These are phyloP conservation scores for Bipolaris gigantea DNA, from an alignment of 2,329 filamentous ascomycete genomes.

Conservation along the genomic window DNA sequence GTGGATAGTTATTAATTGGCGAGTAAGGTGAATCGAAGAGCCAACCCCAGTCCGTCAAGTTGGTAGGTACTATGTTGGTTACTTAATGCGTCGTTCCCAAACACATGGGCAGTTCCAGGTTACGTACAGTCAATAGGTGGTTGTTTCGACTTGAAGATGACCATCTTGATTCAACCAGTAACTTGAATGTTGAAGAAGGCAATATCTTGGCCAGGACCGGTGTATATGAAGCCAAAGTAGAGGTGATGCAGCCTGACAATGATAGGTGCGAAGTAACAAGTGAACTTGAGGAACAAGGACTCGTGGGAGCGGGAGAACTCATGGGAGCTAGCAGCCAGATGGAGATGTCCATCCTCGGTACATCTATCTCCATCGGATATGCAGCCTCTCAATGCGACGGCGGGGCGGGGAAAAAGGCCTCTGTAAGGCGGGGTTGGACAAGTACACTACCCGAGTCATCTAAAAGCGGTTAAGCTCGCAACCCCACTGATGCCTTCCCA, in stretches of 20 bases:
- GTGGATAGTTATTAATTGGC: conserved; percentile 48
- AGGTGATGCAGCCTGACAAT: background rate
- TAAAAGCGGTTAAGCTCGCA: conserved; percentile 17
- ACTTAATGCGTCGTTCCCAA: background rate
- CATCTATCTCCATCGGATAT: conserved; percentile 25
- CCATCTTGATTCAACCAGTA: conserved; percentile 30
- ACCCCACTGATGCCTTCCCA: background rate
- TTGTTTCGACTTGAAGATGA: conserved; percentile 49
- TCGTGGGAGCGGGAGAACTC: background rate
- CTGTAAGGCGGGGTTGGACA: conserved; percentile 25
- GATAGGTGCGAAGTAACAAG: background rate
- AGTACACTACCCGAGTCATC: conserved; percentile 10
- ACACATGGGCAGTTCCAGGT: background rate
- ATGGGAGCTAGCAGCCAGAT: background rate
- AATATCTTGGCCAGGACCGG: background rate
- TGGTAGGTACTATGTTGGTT: conserved; percentile 51
- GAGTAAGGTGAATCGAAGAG: conserved; percentile 61
- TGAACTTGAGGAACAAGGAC: background rate
- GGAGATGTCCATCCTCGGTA: conserved; percentile 22
- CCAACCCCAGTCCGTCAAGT: conserved; percentile 63
- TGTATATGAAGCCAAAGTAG: no score
- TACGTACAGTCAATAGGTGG: conserved; percentile 47
- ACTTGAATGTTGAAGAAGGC: background rate
- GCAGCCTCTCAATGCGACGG: conserved; percentile 32
- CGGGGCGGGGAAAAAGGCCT: conserved; percentile 31